Evolutionary conservation across 2,329 filamentous ascomycete genomes (phyloP), one percentile per base, ranked within the genome.

Genomic region (Hymenoscyphus fraxineus): DNA sequence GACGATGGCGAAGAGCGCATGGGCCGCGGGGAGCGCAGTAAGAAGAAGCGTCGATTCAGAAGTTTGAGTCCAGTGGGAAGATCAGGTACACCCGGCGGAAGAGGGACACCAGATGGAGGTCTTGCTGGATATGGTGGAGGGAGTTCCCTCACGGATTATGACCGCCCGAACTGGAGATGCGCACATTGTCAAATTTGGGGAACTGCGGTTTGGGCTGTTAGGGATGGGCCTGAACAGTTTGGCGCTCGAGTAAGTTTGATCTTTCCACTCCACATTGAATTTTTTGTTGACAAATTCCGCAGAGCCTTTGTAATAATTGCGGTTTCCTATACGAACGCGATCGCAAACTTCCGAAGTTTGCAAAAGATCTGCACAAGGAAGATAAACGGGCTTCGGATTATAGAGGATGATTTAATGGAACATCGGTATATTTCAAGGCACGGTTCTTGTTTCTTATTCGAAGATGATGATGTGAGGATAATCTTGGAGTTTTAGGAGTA

Each of bases 41-140:
- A 97, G 83, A 96, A 96, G 83, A 97, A 97, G 85, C 85, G 91
- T 69, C 85, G 93, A 32, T 96, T 97, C 80, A 86, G 93, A 70
- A 96, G 93, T 77, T 77, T 97, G 67, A 96, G 92, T 73, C 94
- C 95, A 0, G 78, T 88, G 22, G 90, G 85, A n/a, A 84, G 88
- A 68, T 80, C 83, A 40, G 84, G 84, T 16, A 91, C 89, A 6
- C 88, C 87, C 1, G 87, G 86, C 64, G 88, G 85, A 6, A 82
- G 93, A 64, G 91, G 90, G 12, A 97, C 93, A 1, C 93, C 93
- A 0, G 93, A 96, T 70, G 89, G 89, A 78, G 92, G 89, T 89
- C 88, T 68, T 85, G 88, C 47, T 85, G 86, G 54, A 80, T 85
- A 64, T 83, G 86, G 58, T 79, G 80, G 68, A 67, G 78, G 80